Evolutionary conservation across 148 eudicot species (phyloP).

Genomic region (Chenopodium quinoa): DNA sequence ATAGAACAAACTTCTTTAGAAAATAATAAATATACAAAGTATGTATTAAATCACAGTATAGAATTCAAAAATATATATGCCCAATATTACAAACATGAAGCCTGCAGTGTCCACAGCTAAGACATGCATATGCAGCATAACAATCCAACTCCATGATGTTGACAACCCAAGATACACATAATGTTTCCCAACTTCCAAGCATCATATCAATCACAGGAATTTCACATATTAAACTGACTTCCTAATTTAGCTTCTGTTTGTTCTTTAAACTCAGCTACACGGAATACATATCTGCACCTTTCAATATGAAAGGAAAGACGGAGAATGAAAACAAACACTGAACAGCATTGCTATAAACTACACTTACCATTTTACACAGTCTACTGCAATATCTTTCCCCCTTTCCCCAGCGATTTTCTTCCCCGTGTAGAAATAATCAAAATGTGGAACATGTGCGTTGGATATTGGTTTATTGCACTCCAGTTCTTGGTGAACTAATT

Average conservation of each 20-base stretch:
- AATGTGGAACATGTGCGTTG: neutral
- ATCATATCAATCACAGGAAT: neutral
- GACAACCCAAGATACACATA: neutral
- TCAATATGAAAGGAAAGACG: neutral
- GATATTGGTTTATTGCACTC: neutral
- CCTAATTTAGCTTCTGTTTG: neutral
- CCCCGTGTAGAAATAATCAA: neutral
- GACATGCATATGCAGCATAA: neutral
- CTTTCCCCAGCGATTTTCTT: neutral
- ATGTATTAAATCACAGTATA: neutral
- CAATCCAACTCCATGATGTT: neutral
- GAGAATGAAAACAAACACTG: neutral
- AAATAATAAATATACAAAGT: neutral
- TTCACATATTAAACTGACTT: neutral
- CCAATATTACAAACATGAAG: neutral
- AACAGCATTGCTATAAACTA: neutral
- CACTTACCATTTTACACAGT: neutral
- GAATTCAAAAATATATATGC: neutral
- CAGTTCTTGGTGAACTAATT: neutral
- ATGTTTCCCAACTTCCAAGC: neutral
- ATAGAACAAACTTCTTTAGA: neutral
- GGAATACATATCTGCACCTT: neutral
- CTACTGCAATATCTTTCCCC: neutral
- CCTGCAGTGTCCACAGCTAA: neutral
- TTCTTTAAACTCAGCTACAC: neutral